These are phyloP conservation scores for Pinus tabuliformis DNA, from an alignment of 75 land plant species.

Conservation along the genomic window DNA sequence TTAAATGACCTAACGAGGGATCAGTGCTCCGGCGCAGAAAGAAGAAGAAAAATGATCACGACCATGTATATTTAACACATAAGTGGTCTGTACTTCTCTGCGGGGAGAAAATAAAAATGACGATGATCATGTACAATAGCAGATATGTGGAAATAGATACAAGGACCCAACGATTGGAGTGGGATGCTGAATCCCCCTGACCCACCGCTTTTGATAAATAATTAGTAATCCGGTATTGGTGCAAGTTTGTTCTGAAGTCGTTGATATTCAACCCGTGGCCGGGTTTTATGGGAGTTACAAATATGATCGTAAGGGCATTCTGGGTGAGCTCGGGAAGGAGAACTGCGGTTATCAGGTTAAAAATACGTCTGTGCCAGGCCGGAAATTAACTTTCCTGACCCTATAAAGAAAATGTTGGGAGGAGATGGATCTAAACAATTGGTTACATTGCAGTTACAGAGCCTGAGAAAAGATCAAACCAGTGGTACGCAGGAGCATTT, in stretches of 20 bases:
- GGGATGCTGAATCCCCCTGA: no score
- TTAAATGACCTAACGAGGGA: no score
- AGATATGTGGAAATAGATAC: no score
- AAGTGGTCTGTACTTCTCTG: no score
- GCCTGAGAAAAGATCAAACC: conserved; percentile 14
- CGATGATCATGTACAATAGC: no score
- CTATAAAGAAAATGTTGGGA: background rate
- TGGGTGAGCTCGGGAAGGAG: conserved; percentile 36
- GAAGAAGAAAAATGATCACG: no score
- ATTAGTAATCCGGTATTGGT: conserved; percentile 31
- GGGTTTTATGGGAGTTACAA: conserved; percentile 56
- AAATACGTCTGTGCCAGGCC: conserved; percentile 67
- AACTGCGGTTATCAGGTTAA: conserved; percentile 55
- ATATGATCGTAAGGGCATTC: conserved; percentile 34
- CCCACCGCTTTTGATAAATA: no score
- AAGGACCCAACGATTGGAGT: no score
- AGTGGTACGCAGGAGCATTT: conserved; percentile 48
- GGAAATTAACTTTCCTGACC: conserved; percentile 24
- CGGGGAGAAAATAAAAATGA: no score
- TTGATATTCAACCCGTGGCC: conserved; percentile 63
- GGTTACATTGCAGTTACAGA: conserved; percentile 56
- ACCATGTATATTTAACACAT: no score
- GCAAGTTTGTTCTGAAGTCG: conserved; percentile 45
- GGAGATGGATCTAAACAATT: conserved; percentile 35
- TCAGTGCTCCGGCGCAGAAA: no score